Evolutionary conservation across 176 grass and related monocot species (phyloP).

Genomic region (Oryza glaberrima): DNA sequence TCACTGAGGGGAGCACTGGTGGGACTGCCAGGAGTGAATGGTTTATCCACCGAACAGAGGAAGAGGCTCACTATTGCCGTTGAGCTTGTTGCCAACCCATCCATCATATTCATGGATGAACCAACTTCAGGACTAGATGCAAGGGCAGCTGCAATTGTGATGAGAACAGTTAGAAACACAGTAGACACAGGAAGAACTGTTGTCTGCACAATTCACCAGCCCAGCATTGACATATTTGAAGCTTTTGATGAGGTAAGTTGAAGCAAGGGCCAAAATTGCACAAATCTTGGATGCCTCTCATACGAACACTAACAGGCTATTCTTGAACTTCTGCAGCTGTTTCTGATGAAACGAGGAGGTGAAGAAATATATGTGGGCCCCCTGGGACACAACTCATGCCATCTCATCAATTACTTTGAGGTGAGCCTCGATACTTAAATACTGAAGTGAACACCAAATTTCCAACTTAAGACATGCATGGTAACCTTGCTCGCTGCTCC

Average conservation of each 20-base stretch:
- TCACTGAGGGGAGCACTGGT: slow-evolving; percentile 77
- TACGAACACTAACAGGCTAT: slow-evolving; percentile 40
- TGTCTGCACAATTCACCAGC: slow-evolving; percentile 94
- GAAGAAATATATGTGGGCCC: slow-evolving; percentile 91
- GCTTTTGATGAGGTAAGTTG: slow-evolving; percentile 80
- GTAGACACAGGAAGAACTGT: slow-evolving; percentile 92
- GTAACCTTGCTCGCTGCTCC: slow-evolving; percentile 19
- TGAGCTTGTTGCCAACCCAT: slow-evolving; percentile 89
- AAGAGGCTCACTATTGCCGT: slow-evolving; percentile 96
- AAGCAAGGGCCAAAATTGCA: slow-evolving; percentile 3
- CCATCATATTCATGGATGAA: slow-evolving; percentile 98
- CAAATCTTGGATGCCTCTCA: background rate
- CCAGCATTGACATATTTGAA: slow-evolving; percentile 97
- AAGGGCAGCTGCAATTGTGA: slow-evolving; percentile 91
- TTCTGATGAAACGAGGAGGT: slow-evolving; percentile 95
- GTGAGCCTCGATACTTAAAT: slow-evolving; percentile 44
- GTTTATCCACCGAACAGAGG: slow-evolving; percentile 85
- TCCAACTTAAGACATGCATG: slow-evolving; percentile 24
- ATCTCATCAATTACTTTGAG: slow-evolving; percentile 89
- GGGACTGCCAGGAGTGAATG: slow-evolving; percentile 89
- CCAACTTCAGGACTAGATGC: slow-evolving; percentile 90
- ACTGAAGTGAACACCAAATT: slow-evolving; percentile 1
- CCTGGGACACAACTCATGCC: slow-evolving; percentile 75
- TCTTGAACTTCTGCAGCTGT: slow-evolving; percentile 61
- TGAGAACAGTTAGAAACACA: slow-evolving; percentile 89